These are phyloP conservation scores for Chenopodium formosanum DNA, from an alignment of 148 eudicot genomes.

Conservation along the genomic window DNA sequence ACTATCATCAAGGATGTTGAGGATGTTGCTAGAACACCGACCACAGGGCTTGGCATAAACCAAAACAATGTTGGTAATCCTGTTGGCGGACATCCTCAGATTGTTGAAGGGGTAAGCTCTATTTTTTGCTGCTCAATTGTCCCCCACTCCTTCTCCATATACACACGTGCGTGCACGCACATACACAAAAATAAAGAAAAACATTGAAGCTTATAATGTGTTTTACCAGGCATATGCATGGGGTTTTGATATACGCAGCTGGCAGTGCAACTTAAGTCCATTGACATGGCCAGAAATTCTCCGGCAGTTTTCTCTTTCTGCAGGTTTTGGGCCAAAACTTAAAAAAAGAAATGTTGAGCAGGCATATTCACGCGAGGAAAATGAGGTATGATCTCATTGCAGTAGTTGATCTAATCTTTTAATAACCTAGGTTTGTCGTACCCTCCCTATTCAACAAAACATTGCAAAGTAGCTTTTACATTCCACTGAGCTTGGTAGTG, in stretches of 20 bases:
- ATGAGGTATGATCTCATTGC: conserved; percentile 49
- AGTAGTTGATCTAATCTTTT: not conserved
- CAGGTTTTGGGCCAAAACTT: conserved; percentile 89
- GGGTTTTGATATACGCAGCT: conserved; percentile 89
- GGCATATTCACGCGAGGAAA: conserved; percentile 56
- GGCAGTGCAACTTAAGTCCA: conserved; percentile 79
- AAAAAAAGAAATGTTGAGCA: conserved; percentile 59
- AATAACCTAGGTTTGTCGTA: not conserved
- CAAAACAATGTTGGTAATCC: conserved; percentile 59
- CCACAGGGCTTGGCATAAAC: conserved; percentile 53
- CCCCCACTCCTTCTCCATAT: too few relatives aligned
- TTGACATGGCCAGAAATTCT: conserved; percentile 89
- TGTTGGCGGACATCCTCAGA: conserved; percentile 88
- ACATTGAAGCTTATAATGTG: not conserved
- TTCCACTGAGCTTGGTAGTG: not conserved
- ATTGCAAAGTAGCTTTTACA: not conserved
- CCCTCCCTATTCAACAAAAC: not conserved
- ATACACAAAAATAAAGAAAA: not conserved
- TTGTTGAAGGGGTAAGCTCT: conserved; percentile 87
- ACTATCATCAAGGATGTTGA: conserved; percentile 81
- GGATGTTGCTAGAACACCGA: conserved; percentile 87
- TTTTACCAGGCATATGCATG: conserved; percentile 78
- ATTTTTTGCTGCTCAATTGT: not conserved
- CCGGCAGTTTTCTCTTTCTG: conserved; percentile 84
- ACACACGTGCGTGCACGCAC: too few relatives aligned